Base-by-base conservation (phyloP, 805 yeast genomes). In the Spathaspora hagerdaliae region DNA sequence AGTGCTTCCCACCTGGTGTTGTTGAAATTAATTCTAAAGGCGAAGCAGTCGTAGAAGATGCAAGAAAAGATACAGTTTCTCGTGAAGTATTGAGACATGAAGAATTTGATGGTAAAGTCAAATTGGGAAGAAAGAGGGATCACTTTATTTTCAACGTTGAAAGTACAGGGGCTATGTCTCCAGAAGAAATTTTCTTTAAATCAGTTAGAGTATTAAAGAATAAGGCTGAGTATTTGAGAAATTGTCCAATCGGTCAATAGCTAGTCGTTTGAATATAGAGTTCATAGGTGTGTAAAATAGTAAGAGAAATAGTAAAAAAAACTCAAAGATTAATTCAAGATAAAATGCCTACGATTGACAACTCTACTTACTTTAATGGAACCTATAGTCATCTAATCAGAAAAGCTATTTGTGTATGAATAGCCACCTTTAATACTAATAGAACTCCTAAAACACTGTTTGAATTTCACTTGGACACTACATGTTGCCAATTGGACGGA, bases 81-180 rank as follows among this genome's bases (percentile, higher is more conserved):
- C 81, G 99, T 68, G 99, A 94, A 67, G 97, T 91, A 10, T 75
- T 94, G 56, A 82, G 99, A 66, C 97, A 94, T 65, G 86, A 82
- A 43, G 96, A 94, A 64, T 94, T 94, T 58, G 75, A 83, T 39
- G 95, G 86, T 36, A 87, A 87, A 57, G 97, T 94, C 46, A 86
- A 85, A 65, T 75, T 94, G 44, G 99, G 98, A 38, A 82, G 99
- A 67, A 77, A 77, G 54, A 83, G 96, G 65, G 94, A 87, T 63
- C 96, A 94, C 58, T 94, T 94, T 65, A 87, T 94, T 43, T 94
- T 89, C 74, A 88, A 90, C 58, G 90, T 94, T 39, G 99, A 94
- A 69, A 83, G 92, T 46, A 84, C 96, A 2, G 98, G 99, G 35
- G 96, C 97, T 36, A 91, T 94, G 96, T 74, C 89, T 12, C 97